Evolutionary conservation across 331 rosid species (phyloP).

Genomic region (Rosa hybrid): DNA sequence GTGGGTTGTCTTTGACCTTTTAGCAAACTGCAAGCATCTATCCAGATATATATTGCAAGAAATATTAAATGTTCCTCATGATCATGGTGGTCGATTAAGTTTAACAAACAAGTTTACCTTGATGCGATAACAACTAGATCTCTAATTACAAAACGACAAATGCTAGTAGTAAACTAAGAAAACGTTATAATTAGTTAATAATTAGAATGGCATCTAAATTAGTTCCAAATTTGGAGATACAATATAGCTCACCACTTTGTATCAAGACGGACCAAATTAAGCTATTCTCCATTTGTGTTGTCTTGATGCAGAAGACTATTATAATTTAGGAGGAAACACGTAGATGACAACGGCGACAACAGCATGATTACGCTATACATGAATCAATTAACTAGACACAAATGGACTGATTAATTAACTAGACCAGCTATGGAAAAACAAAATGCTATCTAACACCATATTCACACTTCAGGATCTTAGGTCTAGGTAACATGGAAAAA

Average conservation of each 20-base stretch:
- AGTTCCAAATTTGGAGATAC: neutral
- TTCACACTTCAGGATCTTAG: slow-evolving; percentile 10
- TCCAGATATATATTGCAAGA: neutral
- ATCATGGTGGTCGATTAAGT: neutral
- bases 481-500: slow-evolving; percentile 9
- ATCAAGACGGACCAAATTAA: neutral
- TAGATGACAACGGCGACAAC: neutral
- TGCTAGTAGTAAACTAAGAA: neutral
- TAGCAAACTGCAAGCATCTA: neutral
- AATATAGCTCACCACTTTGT: neutral
- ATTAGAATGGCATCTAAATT: neutral
- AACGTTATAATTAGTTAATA: neutral
- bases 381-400: slow-evolving; percentile 35
- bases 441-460: neutral
- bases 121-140: neutral
- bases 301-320: neutral
- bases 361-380: neutral
- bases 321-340: neutral
- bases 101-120: neutral
- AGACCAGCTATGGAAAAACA: neutral
- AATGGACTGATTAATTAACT: slow-evolving; percentile 33
- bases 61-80: neutral
- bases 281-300: neutral
- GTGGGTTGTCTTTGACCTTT: neutral
- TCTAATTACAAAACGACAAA: neutral